These are phyloP conservation scores for Ambrosia hybrid DNA, from an alignment of 140 eudicot genomes.

Conservation along the genomic window DNA sequence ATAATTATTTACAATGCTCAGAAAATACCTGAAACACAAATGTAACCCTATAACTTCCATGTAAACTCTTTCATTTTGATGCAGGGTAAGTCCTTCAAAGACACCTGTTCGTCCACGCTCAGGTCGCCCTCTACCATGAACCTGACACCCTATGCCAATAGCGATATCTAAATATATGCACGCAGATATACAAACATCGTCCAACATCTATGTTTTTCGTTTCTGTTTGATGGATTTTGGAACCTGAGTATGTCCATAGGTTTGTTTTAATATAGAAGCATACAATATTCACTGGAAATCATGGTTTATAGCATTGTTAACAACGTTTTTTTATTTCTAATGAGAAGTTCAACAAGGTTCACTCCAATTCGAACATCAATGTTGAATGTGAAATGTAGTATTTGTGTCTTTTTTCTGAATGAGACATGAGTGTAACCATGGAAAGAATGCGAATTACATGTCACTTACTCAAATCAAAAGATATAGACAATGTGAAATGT, in stretches of 20 bases:
- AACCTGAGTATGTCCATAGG: slow-evolving; percentile 21
- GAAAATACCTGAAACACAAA: too few relatives aligned
- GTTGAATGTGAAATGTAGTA: too few relatives aligned
- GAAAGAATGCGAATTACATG: slow-evolving; percentile 9
- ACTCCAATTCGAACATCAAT: too few relatives aligned
- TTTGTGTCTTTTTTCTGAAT: neutral
- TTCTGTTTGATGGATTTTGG: slow-evolving; percentile 33
- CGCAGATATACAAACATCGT: slow-evolving; percentile 26
- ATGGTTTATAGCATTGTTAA: slow-evolving; percentile 16
- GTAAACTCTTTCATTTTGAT: slow-evolving; percentile 2
- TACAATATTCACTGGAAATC: slow-evolving; percentile 15
- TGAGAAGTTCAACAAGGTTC: too few relatives aligned
- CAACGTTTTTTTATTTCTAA: neutral
- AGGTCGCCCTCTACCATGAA: slow-evolving; percentile 53
- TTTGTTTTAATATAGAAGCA: slow-evolving; percentile 11
- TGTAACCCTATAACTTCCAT: neutral
- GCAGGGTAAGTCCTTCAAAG: slow-evolving; percentile 88
- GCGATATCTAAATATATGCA: slow-evolving; percentile 30
- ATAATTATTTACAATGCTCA: neutral
- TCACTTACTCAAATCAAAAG: slow-evolving; percentile 24
- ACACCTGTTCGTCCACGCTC: slow-evolving; percentile 76
- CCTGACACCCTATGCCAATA: slow-evolving; percentile 25
- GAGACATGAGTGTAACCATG: neutral
- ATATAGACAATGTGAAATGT: neutral
- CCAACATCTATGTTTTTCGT: slow-evolving; percentile 5